phyloP scores from a whole-genome alignment of 805 yeast species.

The Schwanniomyces occidentalis region DNA sequence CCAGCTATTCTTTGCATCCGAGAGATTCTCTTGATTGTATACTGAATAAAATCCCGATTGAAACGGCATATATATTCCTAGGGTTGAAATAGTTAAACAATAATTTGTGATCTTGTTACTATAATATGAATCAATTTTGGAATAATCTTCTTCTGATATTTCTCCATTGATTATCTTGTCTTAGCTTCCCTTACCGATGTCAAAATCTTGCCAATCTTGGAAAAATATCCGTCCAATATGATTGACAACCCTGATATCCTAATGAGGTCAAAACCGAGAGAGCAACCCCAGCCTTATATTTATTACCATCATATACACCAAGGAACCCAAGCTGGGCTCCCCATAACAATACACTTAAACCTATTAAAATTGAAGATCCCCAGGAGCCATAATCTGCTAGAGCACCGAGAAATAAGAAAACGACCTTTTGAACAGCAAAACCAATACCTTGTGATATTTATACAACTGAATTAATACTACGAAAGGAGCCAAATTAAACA shows the following conservation, averaged over 20 bases:
- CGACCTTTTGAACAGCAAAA: conserved; percentile 3
- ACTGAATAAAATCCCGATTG: conserved; percentile 5
- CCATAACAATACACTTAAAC: conserved; percentile 2
- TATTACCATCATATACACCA: neutral
- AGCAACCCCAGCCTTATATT: conserved; percentile 4
- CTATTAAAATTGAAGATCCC: conserved; percentile 1
- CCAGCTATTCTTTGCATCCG: conserved; percentile 4
- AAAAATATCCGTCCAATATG: conserved; percentile 3
- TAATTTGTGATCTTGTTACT: conserved; percentile 8
- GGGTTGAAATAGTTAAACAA: conserved; percentile 4
- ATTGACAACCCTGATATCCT: conserved; percentile 6
- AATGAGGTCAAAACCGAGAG: conserved; percentile 2
- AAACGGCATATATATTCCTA: conserved; percentile 6
- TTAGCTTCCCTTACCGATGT: conserved; percentile 1
- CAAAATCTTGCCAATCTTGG: conserved; percentile 4
- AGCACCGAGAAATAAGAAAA: conserved; percentile 1
- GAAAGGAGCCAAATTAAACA: conserved; percentile 2
- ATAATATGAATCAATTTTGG: conserved; percentile 4
- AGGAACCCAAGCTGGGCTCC: conserved; percentile 3
- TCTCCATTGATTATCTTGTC: conserved; percentile 5
- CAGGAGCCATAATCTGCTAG: conserved; percentile 5
- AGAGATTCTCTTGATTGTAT: conserved; percentile 4
- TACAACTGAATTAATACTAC: conserved; percentile 2
- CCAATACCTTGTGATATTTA: conserved; percentile 4
- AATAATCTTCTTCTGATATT: conserved; percentile 5